Evolutionary conservation across 345 rosid genomes (phyloP), one percentile per base, ranked within the genome.

Genomic region (Ceriops zippeliana): DNA sequence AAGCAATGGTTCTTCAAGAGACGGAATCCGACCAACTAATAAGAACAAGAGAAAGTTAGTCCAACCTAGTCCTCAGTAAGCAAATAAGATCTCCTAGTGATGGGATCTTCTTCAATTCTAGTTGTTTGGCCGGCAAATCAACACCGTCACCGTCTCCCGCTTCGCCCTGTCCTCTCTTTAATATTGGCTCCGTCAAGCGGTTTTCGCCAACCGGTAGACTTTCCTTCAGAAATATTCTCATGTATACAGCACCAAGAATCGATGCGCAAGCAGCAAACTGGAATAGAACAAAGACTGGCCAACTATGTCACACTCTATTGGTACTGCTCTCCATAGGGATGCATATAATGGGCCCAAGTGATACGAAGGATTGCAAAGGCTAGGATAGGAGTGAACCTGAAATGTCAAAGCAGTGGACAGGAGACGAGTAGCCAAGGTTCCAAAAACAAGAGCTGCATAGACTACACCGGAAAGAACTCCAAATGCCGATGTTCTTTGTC

Each of bases 221-320:
- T 52, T 93, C 97, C 75, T 85, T 65, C 27, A 93, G 86, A 61
- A 91, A 91, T 72, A 87, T 32, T 76, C 96, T 88, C 98, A 89
- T 89, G 86, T 93, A 93, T 21, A 83, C 85, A 11, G 76, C 62
- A 1, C 86, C 91, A 69, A 82, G 59, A 73, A 89, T 81, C 13
- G 87, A 84, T 32, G 77, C 75, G 66, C 76, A 42, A 8, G 95
- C 82, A 49, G 96, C 91, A 19, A 86, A 81, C 96, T 90, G 76
- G 37, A 68, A 31, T 19, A 6, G 4, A 37, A n/a, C n/a, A 38
- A 70, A 38, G 3, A 38, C 46, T 34, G 16, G 4, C 26, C 0
- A 13, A 32, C 22, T 9, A 6, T 30, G 38, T 65, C 6, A 7
- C 10, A n/a, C 3, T 2, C 46, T 38, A 38, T 38, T 10, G 46